A percentile compares a stretch with the other conserved stretches of the same genome.
phyloP scores from a whole-genome alignment of 2,329 filamentous ascomycete species.

The Alternaria solani region DNA sequence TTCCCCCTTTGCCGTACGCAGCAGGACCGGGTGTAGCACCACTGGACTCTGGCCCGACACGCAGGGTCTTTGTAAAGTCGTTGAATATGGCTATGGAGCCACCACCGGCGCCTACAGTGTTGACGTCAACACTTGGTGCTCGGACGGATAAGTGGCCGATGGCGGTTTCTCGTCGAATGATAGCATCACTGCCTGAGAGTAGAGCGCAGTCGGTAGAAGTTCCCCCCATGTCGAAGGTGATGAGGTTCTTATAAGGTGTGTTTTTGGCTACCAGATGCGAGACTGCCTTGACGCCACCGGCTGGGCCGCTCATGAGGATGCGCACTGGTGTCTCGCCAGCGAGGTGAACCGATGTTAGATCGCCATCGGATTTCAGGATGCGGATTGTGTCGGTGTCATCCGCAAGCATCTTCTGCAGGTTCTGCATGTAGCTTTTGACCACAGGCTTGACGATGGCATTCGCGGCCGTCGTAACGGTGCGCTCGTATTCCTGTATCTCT shows the following conservation, averaged over 20 bases:
- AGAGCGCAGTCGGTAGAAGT: slow-evolving; percentile 60
- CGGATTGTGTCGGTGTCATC: slow-evolving; percentile 56
- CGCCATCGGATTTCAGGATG: slow-evolving; percentile 60
- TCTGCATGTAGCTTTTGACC: slow-evolving; percentile 56
- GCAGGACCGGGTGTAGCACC: slow-evolving; percentile 60
- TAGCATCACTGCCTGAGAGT: slow-evolving; percentile 54
- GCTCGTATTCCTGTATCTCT: slow-evolving; percentile 60
- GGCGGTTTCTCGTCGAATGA: slow-evolving; percentile 57
- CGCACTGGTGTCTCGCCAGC: slow-evolving; percentile 59
- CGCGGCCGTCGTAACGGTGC: slow-evolving; percentile 58
- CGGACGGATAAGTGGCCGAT: slow-evolving; percentile 56
- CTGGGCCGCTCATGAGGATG: slow-evolving; percentile 60
- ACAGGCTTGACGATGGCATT: slow-evolving; percentile 60
- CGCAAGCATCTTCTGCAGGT: slow-evolving; percentile 51
- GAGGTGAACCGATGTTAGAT: slow-evolving; percentile 56
- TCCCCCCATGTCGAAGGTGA: slow-evolving; percentile 62
- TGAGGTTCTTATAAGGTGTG: slow-evolving; percentile 59
- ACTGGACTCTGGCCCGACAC: slow-evolving; percentile 62
- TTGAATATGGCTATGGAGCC: slow-evolving; percentile 60
- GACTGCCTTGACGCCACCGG: slow-evolving; percentile 60
- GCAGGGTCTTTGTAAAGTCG: slow-evolving; percentile 57
- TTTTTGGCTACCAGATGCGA: slow-evolving; percentile 57
- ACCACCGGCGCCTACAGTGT: slow-evolving; percentile 60
- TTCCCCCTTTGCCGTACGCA: slow-evolving; percentile 59
- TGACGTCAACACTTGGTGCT: slow-evolving; percentile 59